Evolutionary conservation across 768 basidiomycete species (phyloP).

Genomic region (Boletus subcaerulescens): DNA sequence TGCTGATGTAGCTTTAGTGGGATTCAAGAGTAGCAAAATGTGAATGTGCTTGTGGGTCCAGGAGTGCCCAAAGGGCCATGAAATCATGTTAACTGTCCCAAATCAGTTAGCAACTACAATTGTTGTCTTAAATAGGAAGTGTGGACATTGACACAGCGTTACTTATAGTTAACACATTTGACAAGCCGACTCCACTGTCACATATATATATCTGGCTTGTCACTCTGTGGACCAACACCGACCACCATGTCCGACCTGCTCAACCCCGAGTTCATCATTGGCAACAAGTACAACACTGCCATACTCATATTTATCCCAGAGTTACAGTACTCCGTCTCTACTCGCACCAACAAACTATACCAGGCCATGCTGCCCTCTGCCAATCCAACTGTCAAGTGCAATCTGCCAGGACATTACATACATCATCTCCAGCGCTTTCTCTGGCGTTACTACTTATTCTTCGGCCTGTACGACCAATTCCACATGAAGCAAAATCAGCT

Average conservation of each 20-base stretch:
- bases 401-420: background rate
- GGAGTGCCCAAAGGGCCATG: no score
- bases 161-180: background rate
- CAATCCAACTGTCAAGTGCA: background rate
- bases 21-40: no score
- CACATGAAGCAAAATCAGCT: background rate
- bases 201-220: background rate
- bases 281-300: background rate
- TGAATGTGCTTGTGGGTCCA: no score
- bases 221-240: background rate
- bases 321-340: background rate
- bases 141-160: no score
- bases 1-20: no score
- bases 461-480: background rate
- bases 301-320: background rate
- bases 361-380: background rate
- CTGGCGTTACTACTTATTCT: background rate
- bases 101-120: no score
- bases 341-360: background rate
- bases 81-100: no score
- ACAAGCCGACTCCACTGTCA: background rate
- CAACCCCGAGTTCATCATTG: background rate
- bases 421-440: background rate
- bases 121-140: no score
- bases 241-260: background rate